Evolutionary conservation across 176 grass and related monocot species (phyloP), one percentile per base, ranked within the genome.

Genomic region (Panicum miliaceum): DNA sequence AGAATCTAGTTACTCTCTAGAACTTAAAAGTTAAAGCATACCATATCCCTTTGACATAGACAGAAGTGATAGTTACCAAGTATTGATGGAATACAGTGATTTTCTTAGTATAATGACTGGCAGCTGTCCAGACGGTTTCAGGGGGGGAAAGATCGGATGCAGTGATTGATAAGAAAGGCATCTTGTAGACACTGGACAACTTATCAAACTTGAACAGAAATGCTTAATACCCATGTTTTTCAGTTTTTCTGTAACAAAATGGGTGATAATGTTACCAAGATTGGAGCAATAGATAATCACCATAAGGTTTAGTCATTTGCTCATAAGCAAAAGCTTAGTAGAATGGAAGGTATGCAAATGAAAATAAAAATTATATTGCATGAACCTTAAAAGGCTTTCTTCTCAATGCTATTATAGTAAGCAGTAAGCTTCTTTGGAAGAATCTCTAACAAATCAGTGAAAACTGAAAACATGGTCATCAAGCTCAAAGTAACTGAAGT

Each of bases 391-490:
- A 34, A 23, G 1, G 34, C 19, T 75, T 57, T 52, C 5, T 58
- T 75, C 38, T 41, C 69, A 75, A 23, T 75, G 53, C 54, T 50
- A 69, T 61, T 18, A 53, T 41, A 63, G 19, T 63, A 71, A 50
- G 37, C 63, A 65, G 77, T 48, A 69, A 53, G 7, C 11, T 42
- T 71, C 27, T 20, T 6, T 25, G 2, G 45, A 7, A 86, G 36
- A 41, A 41, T 47, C 4, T 51, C 20, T 75, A 80, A 22, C 7
- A 54, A 68, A 51, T 43, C 13, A 62, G 3, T 60, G 14, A 45
- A 69, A 58, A 58, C 56, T 58, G 8, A 58, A 78, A 61, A 61
- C 35, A 54, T 57, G 12, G 4, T 16, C 12, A 57, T 57, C 12
- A 53, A 37, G 59, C 73, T 81, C 5, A 16, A 85, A 35, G 22